Evolutionary conservation across 371 early-diverging fungal species (phyloP).

Genomic region (Mortierella sp.): DNA sequence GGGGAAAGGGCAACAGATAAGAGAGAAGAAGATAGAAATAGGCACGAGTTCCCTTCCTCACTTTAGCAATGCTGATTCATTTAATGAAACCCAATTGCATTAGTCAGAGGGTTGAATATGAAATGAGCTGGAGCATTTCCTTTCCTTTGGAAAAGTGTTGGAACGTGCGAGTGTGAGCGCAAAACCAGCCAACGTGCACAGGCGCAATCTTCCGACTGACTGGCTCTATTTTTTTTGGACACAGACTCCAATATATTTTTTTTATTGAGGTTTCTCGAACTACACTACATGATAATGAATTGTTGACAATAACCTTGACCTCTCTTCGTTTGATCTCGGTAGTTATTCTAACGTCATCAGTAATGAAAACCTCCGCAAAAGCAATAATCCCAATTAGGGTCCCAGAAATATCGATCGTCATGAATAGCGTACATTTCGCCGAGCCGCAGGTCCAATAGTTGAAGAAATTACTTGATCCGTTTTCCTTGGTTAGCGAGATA

Average conservation of each 20-base stretch:
- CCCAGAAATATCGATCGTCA: not conserved
- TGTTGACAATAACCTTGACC: too few relatives aligned
- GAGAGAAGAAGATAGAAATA: not conserved
- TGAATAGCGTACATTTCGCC: not conserved
- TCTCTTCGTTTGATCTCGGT: too few relatives aligned
- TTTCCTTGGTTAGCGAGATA: not conserved
- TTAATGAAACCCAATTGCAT: not conserved
- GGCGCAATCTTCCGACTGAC: not conserved
- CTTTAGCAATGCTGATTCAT: conserved; percentile 5
- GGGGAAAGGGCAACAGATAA: not conserved
- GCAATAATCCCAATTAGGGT: conserved; percentile 1
- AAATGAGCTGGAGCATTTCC: not conserved
- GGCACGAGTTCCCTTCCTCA: not conserved
- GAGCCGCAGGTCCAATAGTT: too few relatives aligned
- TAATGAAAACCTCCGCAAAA: too few relatives aligned
- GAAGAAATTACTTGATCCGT: too few relatives aligned
- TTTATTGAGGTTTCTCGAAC: too few relatives aligned
- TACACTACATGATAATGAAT: not conserved
- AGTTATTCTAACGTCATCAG: too few relatives aligned
- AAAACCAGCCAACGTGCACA: conserved; percentile 1
- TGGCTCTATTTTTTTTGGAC: not conserved
- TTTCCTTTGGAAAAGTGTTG: not conserved
- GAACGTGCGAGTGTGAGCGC: conserved; percentile 3
- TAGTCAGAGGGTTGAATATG: not conserved
- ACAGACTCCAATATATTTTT: too few relatives aligned